Base-by-base conservation (phyloP, 441 rosid genomes). In the Corymbia calophylla region DNA sequence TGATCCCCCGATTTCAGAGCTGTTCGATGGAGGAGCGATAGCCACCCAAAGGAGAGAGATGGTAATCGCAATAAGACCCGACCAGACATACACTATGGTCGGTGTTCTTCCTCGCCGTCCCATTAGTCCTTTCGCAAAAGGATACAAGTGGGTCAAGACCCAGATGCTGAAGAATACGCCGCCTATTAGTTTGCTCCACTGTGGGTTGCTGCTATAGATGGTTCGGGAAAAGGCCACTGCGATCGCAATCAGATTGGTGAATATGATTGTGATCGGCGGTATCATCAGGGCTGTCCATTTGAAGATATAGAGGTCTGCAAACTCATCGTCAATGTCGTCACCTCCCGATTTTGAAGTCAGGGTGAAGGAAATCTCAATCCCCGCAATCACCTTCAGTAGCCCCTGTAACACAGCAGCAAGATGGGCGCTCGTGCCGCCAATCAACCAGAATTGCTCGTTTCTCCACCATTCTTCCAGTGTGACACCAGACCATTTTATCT, bases 381-480 rank as follows among this genome's bases (percentile, higher is more conserved):
- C 84, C 6, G 84, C 84, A 73, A 73, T 86, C 51, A 86, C 88
- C 88, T 86, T 86, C 49, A 31, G 88, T 14, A 86, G 88, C n/a
- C 88, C 66, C 53, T 86, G 88, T 16, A 86, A 56, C 47, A 86
- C 88, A 51, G 49, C 88, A 56, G 70, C 88, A 6, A 35, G 88
- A 86, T 31, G 49, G 5, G 88, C 70, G 70, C 88, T 86, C 21
- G 25, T 86, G 47, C 88, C 88, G 3, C 88, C 70, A 0, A 86
- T 86, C 88, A 86, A 55, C 88, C 88, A 86, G 88, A 86, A 53
- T 19, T 86, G 88, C 88, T 86, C 88, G 16, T 86, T 86, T 47
- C 88, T 86, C 88, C 88, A 86, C 88, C 88, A 86, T 25, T 86
- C 88, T 60, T 86, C 88, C 47, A 86, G 88, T 21, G 88, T 25